These are phyloP conservation scores for Chloris gayana DNA, from an alignment of 176 grass and related monocot genomes.

Conservation along the genomic window DNA sequence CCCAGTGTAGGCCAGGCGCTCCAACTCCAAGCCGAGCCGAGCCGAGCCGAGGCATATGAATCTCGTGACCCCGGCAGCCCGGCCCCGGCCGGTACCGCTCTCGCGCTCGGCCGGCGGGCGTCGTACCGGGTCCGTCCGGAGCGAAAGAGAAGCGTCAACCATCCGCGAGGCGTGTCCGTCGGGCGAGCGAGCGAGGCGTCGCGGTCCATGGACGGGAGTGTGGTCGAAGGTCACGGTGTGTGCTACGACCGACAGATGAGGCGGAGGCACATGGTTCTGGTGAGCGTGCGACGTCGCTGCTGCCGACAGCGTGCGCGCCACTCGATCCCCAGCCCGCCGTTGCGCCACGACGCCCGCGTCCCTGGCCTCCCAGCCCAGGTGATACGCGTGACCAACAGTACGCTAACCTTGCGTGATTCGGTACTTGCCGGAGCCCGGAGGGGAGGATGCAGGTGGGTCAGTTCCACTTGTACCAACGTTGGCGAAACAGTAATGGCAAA, in stretches of 20 bases:
- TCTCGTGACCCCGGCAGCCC: neutral
- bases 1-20: neutral
- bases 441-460: too few relatives aligned
- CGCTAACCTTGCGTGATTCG: too few relatives aligned
- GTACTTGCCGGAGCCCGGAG: too few relatives aligned
- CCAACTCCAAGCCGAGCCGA: too few relatives aligned
- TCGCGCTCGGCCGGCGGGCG: neutral
- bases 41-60: neutral
- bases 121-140: neutral
- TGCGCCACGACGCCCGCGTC: neutral
- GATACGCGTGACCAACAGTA: constrained; percentile 9
- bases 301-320: constrained; percentile 17
- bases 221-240: neutral
- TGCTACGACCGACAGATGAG: neutral
- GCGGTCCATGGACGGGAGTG: constrained; percentile 11
- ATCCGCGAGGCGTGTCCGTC: neutral
- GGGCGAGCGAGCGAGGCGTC: neutral
- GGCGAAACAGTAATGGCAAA: too few relatives aligned
- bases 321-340: neutral
- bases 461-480: too few relatives aligned
- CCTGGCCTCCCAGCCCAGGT: neutral
- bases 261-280: neutral
- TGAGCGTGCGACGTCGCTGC: neutral
- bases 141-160: neutral
- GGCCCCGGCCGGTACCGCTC: neutral